Base-by-base conservation (phyloP, 2,329 filamentous ascomycete species). In the Cercospora brassicicola region DNA sequence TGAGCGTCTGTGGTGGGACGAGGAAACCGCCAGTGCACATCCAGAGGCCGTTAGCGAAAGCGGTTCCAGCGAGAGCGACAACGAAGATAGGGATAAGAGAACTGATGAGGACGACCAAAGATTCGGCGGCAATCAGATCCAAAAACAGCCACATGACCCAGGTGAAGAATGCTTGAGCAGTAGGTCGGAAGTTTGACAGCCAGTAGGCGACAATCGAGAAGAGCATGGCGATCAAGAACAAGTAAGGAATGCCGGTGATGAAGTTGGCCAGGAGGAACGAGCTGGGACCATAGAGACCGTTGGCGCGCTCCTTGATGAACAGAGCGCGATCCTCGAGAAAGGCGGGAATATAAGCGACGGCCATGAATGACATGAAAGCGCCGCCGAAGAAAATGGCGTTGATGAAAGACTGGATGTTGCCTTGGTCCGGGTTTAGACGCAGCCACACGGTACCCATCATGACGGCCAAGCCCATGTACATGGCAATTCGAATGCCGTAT, bases 391-490 rank as follows among this genome's bases (percentile, higher is more conserved):
- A 83, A 71, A 96, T 91, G 59, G 91, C 91, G 77, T 96, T 96
- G 78, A 89, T 92, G 74, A 92, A 91, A 0, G 92, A 88, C 74
- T 92, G 90, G 73, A 96, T 94, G 67, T 90, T 90, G 65, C 85
- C 82, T 76, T 96, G 92, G 0, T 84, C 81, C 0, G 89, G 84
- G 3, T 85, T 81, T 2, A 96, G 83, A 5, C 92, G 88, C 13
- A 96, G 81, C 89, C 91, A 96, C 11, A 96, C 91, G 0, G 93
- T 96, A 4, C 93, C 92, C 90, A 94, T 93, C 87, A 95, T 90
- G 73, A 95, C 87, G 1, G 92, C 92, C 15, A 96, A 84, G 80
- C 87, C 88, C 68, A 90, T 84, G 78, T 96, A 95, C 92, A 96
- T 96, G 48, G 86, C 89, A 51, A 95, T 84, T 3, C 93, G 88